Conservation (phyloP, 1,284 basidiomycete species). For the Inonotus hispidus region DNA sequence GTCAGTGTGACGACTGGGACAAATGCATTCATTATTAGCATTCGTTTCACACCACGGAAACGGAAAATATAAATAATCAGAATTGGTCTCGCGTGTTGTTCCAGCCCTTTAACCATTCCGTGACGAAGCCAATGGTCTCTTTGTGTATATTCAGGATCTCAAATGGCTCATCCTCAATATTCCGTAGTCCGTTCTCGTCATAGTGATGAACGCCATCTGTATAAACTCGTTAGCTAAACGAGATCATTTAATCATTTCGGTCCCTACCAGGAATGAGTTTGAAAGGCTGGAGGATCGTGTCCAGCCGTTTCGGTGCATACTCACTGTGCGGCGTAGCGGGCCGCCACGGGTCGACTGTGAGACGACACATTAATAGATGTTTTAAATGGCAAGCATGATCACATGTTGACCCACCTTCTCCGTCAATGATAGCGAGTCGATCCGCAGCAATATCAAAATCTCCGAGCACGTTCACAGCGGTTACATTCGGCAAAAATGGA, state of each 20-base stretch:
- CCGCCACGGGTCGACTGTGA: slow-evolving; percentile 82
- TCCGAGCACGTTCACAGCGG: slow-evolving; percentile 74
- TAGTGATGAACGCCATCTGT: slow-evolving; percentile 85
- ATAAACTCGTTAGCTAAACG: not conserved
- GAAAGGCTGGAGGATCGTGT: slow-evolving; percentile 75
- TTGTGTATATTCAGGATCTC: slow-evolving; percentile 79
- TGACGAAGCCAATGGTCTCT: slow-evolving; percentile 79
- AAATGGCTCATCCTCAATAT: slow-evolving; percentile 64
- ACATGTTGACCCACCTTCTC: slow-evolving; percentile 48
- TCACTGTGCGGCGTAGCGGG: slow-evolving; percentile 83
- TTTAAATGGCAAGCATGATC: not conserved
- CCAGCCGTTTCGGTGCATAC: slow-evolving; percentile 62
- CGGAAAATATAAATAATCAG: not conserved
- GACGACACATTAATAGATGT: not conserved
- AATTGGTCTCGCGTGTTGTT: slow-evolving; percentile 1
- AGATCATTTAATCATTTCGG: not conserved
- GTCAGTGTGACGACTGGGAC: too few species aligned
- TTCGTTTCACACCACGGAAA: too few species aligned
- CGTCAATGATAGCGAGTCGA: slow-evolving; percentile 82
- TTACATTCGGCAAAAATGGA: slow-evolving; percentile 71
- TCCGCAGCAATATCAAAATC: slow-evolving; percentile 72
- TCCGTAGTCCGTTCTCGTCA: slow-evolving; percentile 78
- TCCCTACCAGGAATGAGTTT: slow-evolving; percentile 79
- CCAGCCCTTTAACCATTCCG: slow-evolving; percentile 76
- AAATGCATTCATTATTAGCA: too few species aligned